Base-by-base conservation (phyloP, 75 land plant species). In the Selaginella tamariscina region DNA sequence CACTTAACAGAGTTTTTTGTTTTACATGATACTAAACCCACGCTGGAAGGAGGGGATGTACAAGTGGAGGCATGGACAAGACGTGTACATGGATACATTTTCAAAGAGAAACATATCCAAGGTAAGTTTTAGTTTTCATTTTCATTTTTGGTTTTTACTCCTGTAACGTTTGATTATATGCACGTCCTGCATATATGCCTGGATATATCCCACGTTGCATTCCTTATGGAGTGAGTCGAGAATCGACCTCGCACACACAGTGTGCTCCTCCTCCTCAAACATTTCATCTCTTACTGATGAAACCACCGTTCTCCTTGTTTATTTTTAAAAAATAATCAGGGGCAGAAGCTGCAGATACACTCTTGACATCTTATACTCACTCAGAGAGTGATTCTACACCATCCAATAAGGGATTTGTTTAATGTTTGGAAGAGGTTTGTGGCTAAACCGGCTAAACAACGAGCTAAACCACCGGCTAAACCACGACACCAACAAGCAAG, bases 271-370 rank as follows among this genome's bases (percentile, higher is more conserved):
- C 49, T 15, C 15, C 15, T 39, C 11, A 5, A 15, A 39, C 11
- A 39, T 39, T 39, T 39, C 49, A 39, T 39, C 49, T 39, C 49
- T 5, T 39, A 39, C 49, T 39, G 49, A 39, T 39, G 49, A 39
- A 39, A 39, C 15, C 49, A 39, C 49, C 11, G 5, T 39, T 39
- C 15, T 39, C 49, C 5, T 39, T 39, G 49, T 39, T 39, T 39
- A 5, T 39, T 39, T 15, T 39, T 39, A 5, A 5, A 5, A 5
- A 5, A 15, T 39, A 39, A 39, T 39, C 49, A 39, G 49, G 49
- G 5, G 11, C 49, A 39, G 49, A 39, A 39, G 11, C 49, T 5
- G 15, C 49, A 5, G 15, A n/a, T n/a, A 15, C 49, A 39, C 49
- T 39, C 11, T 15, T 39, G 49, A n/a, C 49, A 5, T 5, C 49